phyloP scores from a whole-genome alignment of 768 basidiomycete genomes.

The Leucocoprinus sp. region DNA sequence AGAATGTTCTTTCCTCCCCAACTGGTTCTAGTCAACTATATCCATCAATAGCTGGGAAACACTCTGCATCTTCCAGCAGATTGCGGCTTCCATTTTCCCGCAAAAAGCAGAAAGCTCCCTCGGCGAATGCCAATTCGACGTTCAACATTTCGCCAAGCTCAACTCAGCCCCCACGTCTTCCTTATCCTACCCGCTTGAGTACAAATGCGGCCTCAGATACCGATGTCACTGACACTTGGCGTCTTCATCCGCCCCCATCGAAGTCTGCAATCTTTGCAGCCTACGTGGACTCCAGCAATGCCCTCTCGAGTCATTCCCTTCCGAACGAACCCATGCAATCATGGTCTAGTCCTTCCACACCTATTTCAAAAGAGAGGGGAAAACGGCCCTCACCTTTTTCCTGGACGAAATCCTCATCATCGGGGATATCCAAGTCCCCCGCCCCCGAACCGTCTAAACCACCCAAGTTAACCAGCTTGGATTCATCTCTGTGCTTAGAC shows the following conservation, averaged over 20 bases:
- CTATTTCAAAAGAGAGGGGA: conserved; percentile 7
- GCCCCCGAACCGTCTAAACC: conserved; percentile 13
- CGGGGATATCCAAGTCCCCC: conserved; percentile 24
- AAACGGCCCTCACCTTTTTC: conserved; percentile 24
- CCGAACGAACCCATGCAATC: conserved; percentile 30
- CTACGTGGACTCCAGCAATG: conserved; percentile 42
- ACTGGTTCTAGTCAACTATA: conserved; percentile 16
- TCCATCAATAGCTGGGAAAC: conserved; percentile 16
- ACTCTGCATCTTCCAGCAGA: conserved; percentile 21
- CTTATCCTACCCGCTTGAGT: conserved; percentile 25
- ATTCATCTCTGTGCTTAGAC: conserved; percentile 14
- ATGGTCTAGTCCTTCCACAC: conserved; percentile 30
- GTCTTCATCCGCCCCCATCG: conserved; percentile 49
- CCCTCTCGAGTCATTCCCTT: conserved; percentile 57
- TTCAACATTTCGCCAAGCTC: conserved; percentile 7
- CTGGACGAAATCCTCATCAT: conserved; percentile 20
- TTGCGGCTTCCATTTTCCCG: conserved; percentile 32
- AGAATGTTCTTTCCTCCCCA: conserved; percentile 18
- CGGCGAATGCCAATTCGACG: conserved; percentile 12
- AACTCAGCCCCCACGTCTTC: conserved; percentile 24
- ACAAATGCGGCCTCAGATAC: conserved; percentile 34
- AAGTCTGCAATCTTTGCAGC: conserved; percentile 58
- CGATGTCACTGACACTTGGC: conserved; percentile 31
- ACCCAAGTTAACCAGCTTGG: conserved; percentile 14
- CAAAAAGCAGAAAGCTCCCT: conserved; percentile 23